Evolutionary conservation across 169 alveolate genomes (phyloP).

Genomic region (Eimeria brunetti): DNA sequence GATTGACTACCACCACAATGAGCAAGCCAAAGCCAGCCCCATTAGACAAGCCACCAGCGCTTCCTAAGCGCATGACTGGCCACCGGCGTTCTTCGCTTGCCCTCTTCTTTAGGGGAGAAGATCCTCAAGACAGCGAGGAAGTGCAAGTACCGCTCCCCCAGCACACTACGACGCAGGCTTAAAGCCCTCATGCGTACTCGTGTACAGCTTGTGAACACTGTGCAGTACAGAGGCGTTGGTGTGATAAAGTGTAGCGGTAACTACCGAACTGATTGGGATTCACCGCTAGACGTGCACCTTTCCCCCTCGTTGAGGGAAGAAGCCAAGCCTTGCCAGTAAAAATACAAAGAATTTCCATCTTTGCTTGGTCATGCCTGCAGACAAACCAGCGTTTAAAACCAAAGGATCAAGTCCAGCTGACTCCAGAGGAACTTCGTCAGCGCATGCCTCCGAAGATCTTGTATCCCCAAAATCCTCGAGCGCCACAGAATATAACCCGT

Average conservation of each 20-base stretch:
- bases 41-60: slow-evolving; percentile 35
- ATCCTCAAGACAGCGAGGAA: slow-evolving; percentile 48
- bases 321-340: neutral
- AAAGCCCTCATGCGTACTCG: neutral
- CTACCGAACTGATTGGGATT: neutral
- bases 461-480: slow-evolving; percentile 90
- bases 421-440: slow-evolving; percentile 86
- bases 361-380: slow-evolving; percentile 1
- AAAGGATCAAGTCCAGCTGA: slow-evolving; percentile 80
- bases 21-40: slow-evolving; percentile 49
- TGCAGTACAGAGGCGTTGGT: neutral
- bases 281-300: neutral
- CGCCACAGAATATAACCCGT: slow-evolving; percentile 91
- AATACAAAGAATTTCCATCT: neutral
- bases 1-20: slow-evolving; percentile 18
- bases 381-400: slow-evolving; percentile 75
- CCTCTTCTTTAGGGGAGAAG: slow-evolving; percentile 59
- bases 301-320: neutral
- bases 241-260: neutral
- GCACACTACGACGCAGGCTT: neutral
- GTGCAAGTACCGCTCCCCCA: slow-evolving; percentile 21
- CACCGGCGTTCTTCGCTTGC: slow-evolving; percentile 59
- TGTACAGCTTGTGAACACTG: neutral
- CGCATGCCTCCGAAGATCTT: slow-evolving; percentile 88
- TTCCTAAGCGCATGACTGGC: slow-evolving; percentile 52